Percentiles rank a stretch among this genome's conserved stretches.
These are phyloP conservation scores for Leccinum olivaceopallidum DNA, from an alignment of 768 basidiomycete species.

Conservation along the genomic window DNA sequence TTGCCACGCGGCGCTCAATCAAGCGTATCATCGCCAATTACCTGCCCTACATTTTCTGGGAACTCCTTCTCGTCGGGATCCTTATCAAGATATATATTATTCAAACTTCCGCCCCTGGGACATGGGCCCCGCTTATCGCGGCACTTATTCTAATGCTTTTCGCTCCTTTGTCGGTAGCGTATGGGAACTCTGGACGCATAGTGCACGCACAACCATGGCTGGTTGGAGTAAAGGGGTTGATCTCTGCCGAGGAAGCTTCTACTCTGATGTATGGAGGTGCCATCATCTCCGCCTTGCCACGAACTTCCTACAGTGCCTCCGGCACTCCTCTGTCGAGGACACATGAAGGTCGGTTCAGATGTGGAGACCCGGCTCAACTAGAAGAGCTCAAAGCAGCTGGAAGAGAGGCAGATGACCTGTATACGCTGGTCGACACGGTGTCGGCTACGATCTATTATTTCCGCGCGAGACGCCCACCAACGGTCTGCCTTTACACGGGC, in stretches of 20 bases:
- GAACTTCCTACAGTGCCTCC: slow-evolving; percentile 19
- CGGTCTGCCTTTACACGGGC: slow-evolving; percentile 25
- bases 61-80: too few relatives aligned
- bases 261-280: slow-evolving; percentile 15
- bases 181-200: slow-evolving; percentile 20
- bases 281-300: slow-evolving; percentile 6
- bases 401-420: slow-evolving; percentile 12
- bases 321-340: slow-evolving; percentile 17
- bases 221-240: slow-evolving; percentile 25
- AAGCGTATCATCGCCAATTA: slow-evolving; percentile 8
- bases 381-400: not conserved
- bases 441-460: slow-evolving; percentile 29
- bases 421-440: slow-evolving; percentile 25
- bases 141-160: slow-evolving; percentile 14
- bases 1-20: slow-evolving; percentile 15
- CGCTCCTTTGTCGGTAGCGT: slow-evolving; percentile 12
- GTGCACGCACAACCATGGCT: slow-evolving; percentile 23
- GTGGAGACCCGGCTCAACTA: slow-evolving; percentile 18
- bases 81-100: too few relatives aligned
- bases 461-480: slow-evolving; percentile 22
- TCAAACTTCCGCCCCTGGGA: too few relatives aligned
- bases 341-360: slow-evolving; percentile 13
- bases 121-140: slow-evolving; percentile 2
- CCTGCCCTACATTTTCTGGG: slow-evolving; percentile 10
- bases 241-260: slow-evolving; percentile 25